Evolutionary conservation across 148 eudicot genomes (phyloP).

Genomic region (Cornus kousa): DNA sequence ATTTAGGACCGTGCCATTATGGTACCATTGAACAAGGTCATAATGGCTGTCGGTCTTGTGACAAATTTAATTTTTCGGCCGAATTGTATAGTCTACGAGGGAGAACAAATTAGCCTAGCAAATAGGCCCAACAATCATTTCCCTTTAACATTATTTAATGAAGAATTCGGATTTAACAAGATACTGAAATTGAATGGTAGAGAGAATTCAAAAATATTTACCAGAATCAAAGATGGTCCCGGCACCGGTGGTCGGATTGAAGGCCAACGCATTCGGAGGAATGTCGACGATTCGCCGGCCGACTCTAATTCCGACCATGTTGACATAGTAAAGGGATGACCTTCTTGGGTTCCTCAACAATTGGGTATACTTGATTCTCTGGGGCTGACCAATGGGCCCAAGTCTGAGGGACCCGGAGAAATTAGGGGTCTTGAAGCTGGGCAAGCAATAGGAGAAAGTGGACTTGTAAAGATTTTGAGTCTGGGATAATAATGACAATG

Average conservation of each 20-base stretch:
- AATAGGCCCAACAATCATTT: too few relatives aligned
- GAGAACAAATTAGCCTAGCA: too few relatives aligned
- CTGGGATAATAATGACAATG: slow-evolving; percentile 65
- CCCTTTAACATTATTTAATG: too few relatives aligned
- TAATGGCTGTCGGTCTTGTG: too few relatives aligned
- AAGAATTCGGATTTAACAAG: too few relatives aligned
- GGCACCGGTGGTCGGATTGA: slow-evolving; percentile 71
- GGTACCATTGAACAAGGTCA: too few relatives aligned
- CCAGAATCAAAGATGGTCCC: slow-evolving; percentile 91
- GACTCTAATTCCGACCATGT: slow-evolving; percentile 66
- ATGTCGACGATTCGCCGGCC: slow-evolving; percentile 55
- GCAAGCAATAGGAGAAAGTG: slow-evolving; percentile 85
- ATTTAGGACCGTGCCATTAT: too few relatives aligned
- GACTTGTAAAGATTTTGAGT: slow-evolving; percentile 55
- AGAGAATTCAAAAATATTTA: slow-evolving; percentile 9
- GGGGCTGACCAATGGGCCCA: slow-evolving; percentile 72
- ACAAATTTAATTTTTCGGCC: too few relatives aligned
- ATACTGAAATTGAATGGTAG: too few relatives aligned
- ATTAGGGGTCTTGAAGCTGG: slow-evolving; percentile 55
- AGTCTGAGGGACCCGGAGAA: slow-evolving; percentile 67
- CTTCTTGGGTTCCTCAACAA: slow-evolving; percentile 74
- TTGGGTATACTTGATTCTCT: slow-evolving; percentile 53
- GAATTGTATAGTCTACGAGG: too few relatives aligned
- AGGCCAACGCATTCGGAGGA: slow-evolving; percentile 66
- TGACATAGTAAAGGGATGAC: slow-evolving; percentile 76